Evolutionary conservation across 495 filamentous ascomycete species (phyloP).

Genomic region (Penicillium samsonianum): DNA sequence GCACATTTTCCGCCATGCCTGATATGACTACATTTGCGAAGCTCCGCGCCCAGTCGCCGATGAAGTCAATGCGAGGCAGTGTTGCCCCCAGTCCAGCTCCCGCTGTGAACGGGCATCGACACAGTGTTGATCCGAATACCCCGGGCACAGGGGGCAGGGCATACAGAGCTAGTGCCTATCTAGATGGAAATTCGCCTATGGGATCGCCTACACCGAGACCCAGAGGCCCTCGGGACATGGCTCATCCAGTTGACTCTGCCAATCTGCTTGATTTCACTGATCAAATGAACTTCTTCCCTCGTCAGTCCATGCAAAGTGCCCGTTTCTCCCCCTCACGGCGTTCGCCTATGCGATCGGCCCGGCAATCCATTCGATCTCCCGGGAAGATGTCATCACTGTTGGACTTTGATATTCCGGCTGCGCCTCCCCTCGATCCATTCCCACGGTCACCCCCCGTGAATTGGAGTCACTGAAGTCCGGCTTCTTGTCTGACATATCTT

Average conservation of each 20-base stretch:
- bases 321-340: conserved; percentile 48
- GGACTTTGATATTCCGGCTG: conserved; percentile 89
- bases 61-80: conserved; percentile 42
- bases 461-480: conserved; percentile 86
- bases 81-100: conserved; percentile 28
- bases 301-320: conserved; percentile 38
- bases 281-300: conserved; percentile 61
- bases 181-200: conserved; percentile 43
- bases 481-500: conserved; percentile 87
- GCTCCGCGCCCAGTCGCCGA: conserved; percentile 59
- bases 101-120: conserved; percentile 19
- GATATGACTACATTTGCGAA: conserved; percentile 86
- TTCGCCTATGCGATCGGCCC: conserved; percentile 40
- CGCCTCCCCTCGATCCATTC: conserved; percentile 85
- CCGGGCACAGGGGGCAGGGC: conserved; percentile 38
- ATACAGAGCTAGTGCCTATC: conserved; percentile 33
- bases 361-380: conserved; percentile 41
- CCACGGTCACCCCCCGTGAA: conserved; percentile 87
- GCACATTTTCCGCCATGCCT: conserved; percentile 82
- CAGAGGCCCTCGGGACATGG: conserved; percentile 60
- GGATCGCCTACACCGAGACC: conserved; percentile 62
- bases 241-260: conserved; percentile 35
- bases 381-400: conserved; percentile 57
- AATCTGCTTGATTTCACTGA: conserved; percentile 84
- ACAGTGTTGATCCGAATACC: conserved; percentile 33